Evolutionary conservation across 2,329 filamentous ascomycete genomes (phyloP), one percentile per base, ranked within the genome.

Genomic region (Alternaria sp.): DNA sequence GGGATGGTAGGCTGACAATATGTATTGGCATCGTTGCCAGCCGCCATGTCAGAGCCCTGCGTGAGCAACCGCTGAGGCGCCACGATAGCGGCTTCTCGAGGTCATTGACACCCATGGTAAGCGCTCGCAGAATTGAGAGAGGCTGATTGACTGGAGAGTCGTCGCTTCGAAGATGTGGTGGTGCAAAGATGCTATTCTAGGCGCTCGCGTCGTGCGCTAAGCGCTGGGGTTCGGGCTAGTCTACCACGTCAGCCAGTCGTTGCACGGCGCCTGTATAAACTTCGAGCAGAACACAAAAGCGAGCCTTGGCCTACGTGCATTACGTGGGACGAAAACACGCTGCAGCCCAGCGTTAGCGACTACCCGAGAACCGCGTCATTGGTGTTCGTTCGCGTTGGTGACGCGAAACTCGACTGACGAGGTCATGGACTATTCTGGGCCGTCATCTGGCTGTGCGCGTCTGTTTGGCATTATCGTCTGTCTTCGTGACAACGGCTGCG

Each of bases 41-140:
- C 69, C 74, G 73, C 73, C 70, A 63, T 68, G 75, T 75, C 69
- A 67, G 64, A 72, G 68, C 65, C 64, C 62, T 69, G 73, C 73
- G 64, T 69, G 72, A 64, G 69, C 73, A 80, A 68, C 72, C 77
- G 77, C 77, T 69, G 77, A 76, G 75, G 76, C 77, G 75, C 74
- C 59, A 72, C 61, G 50, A 61, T 67, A 67, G 67, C 73, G 68
- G 62, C 25, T 66, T 70, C 50, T 67, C 66, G 66, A 74, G 68
- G 54, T 66, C 66, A 71, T 74, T 71, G 72, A 65, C 55, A 70
- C 66, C 69, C 62, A 67, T 68, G 61, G 57, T 77, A 79, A 77
- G 75, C 77, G 76, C 76, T 76, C 72, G 71, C 72, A 68, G 62
- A 40, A 61, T 62, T 44, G 36, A 17, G 67, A 57, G 59, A 61